Conservation (phyloP, 192 early-diverging fungal species). For the Globomyces pollinis-pini region DNA sequence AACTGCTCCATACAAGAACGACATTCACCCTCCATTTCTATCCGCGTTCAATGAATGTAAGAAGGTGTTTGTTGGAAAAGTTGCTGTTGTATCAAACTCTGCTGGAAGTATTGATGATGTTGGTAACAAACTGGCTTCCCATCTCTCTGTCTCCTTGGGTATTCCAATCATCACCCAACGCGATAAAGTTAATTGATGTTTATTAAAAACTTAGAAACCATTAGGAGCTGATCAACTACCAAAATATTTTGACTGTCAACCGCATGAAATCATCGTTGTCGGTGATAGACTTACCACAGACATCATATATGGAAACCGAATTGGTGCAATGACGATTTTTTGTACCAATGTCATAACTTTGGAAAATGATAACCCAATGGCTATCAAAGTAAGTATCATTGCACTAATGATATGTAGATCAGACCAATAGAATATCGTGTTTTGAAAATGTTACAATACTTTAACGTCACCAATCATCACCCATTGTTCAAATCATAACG, state of each 20-base stretch:
- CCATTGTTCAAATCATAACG: too few relatives aligned
- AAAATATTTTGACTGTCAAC: conserved; percentile 31
- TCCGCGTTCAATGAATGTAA: conserved; percentile 61
- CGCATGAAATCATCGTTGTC: conserved; percentile 60
- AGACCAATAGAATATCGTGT: too few relatives aligned
- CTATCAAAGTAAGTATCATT: conserved; percentile 27
- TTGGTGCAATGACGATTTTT: conserved; percentile 65
- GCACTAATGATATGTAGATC: not conserved
- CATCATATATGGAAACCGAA: conserved; percentile 71
- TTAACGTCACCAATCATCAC: too few relatives aligned
- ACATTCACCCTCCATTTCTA: conserved; percentile 66
- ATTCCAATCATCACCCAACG: not conserved
- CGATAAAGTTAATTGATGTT: not conserved
- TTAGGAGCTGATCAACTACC: conserved; percentile 57
- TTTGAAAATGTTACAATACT: too few relatives aligned
- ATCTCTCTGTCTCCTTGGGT: conserved; percentile 22
- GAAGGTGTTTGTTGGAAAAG: conserved; percentile 50
- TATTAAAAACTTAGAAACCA: conserved; percentile 56
- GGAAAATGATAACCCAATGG: conserved; percentile 70
- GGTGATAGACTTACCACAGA: conserved; percentile 88
- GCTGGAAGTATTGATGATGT: conserved; percentile 75
- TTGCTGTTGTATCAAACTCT: conserved; percentile 87
- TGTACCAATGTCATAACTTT: conserved; percentile 59
- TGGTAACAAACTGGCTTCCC: too few relatives aligned
- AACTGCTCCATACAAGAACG: conserved; percentile 68